A percentile compares a stretch with the other conserved stretches of the same genome.
phyloP scores from a whole-genome alignment of 2,329 filamentous ascomycete species.

The Sporothrix brasiliensis region DNA sequence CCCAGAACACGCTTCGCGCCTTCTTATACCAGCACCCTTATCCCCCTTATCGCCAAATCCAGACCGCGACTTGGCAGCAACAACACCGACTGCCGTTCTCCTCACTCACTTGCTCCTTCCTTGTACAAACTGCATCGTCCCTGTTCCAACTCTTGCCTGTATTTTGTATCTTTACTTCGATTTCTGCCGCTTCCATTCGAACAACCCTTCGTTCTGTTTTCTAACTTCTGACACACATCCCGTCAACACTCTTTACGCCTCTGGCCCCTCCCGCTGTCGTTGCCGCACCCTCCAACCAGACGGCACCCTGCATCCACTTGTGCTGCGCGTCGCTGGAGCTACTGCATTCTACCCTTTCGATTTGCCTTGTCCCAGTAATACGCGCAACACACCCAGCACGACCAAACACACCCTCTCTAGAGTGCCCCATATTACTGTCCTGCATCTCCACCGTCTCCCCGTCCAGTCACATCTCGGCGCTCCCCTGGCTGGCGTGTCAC shows the following conservation, averaged over 20 bases:
- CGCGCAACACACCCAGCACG: not conserved
- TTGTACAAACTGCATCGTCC: constrained; percentile 9
- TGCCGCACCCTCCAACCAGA: constrained; percentile 17
- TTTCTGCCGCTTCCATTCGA: not conserved
- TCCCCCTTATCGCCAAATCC: constrained; percentile 12
- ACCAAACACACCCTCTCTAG: constrained; percentile 13
- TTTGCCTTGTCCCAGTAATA: not conserved
- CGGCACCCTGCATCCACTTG: constrained; percentile 26
- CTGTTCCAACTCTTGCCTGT: not conserved
- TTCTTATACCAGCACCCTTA: not conserved
- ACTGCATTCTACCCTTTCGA: constrained; percentile 32
- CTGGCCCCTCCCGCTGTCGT: constrained; percentile 4
- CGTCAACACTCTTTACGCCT: constrained; percentile 2
- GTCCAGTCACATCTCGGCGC: constrained; percentile 29
- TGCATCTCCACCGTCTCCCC: constrained; percentile 28
- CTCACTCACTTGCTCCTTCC: not conserved
- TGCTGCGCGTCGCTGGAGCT: constrained; percentile 33
- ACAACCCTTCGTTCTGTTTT: not conserved
- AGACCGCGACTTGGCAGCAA: constrained; percentile 17
- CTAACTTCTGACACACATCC: not conserved
- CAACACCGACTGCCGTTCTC: not conserved
- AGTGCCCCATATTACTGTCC: constrained; percentile 20
- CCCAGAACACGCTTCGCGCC: constrained; percentile 23
- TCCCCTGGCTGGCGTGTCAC: constrained; percentile 27
- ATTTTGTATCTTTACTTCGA: not conserved